phyloP scores from a whole-genome alignment of 1,284 basidiomycete species.

The Agaricales sp. region DNA sequence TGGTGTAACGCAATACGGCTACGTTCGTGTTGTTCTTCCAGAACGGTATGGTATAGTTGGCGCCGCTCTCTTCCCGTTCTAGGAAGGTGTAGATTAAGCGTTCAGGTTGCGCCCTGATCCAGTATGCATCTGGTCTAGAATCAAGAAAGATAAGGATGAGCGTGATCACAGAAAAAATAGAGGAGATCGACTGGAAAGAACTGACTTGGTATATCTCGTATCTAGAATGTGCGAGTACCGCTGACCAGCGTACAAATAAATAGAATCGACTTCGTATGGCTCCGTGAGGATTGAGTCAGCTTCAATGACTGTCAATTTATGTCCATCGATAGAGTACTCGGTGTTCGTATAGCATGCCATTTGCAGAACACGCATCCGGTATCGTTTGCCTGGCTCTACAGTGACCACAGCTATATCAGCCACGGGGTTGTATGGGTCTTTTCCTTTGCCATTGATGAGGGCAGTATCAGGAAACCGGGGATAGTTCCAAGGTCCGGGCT shows the following conservation, averaged over 20 bases:
- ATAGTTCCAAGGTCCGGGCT: neutral
- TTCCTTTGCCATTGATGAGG: conserved; percentile 14
- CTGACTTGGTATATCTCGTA: conserved; percentile 27
- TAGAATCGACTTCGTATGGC: conserved; percentile 28
- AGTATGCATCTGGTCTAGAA: conserved; percentile 15
- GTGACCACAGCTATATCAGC: neutral
- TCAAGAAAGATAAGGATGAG: neutral
- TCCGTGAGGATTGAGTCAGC: conserved; percentile 33
- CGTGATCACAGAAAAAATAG: neutral
- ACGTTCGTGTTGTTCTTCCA: neutral
- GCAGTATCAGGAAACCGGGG: conserved; percentile 8
- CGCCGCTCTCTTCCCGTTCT: neutral
- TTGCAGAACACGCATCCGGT: conserved; percentile 14
- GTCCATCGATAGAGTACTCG: conserved; percentile 24
- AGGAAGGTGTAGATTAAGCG: neutral
- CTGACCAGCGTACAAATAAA: conserved; percentile 26
- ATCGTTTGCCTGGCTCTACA: conserved; percentile 8
- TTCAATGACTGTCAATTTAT: conserved; percentile 37
- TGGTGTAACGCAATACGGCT: neutral
- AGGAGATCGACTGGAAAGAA: conserved; percentile 8
- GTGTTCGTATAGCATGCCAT: conserved; percentile 15
- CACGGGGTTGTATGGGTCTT: conserved; percentile 3
- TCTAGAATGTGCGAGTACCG: conserved; percentile 15
- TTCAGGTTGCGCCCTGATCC: conserved; percentile 20
- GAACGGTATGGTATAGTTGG: neutral